These are phyloP conservation scores for Barnettozyma populi DNA, from an alignment of 805 yeast species.

Conservation along the genomic window DNA sequence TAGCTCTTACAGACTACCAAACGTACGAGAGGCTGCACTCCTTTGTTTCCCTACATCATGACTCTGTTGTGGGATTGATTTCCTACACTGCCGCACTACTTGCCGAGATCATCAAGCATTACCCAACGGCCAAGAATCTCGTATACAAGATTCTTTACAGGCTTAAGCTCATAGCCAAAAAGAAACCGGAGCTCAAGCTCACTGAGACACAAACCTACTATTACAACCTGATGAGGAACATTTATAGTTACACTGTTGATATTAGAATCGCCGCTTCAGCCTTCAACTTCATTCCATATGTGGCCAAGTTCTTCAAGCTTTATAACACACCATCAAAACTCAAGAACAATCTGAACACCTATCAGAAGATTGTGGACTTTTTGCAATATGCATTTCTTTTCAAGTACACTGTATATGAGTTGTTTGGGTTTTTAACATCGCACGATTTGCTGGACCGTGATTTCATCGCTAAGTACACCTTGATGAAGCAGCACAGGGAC, in stretches of 20 bases:
- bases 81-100: constrained; percentile 9
- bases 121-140: constrained; percentile 9
- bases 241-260: constrained; percentile 16
- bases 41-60: constrained; percentile 8
- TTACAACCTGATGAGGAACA: constrained; percentile 3
- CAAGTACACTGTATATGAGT: constrained; percentile 12
- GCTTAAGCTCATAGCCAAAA: constrained; percentile 2
- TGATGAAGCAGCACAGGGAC: constrained; percentile 8
- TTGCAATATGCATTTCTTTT: constrained; percentile 4
- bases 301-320: constrained; percentile 9
- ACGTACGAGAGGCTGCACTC: constrained; percentile 7
- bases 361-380: constrained; percentile 6
- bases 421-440: constrained; percentile 12
- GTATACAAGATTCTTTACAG: constrained; percentile 6
- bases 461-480: constrained; percentile 4
- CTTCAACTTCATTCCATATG: constrained; percentile 13
- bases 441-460: constrained; percentile 13
- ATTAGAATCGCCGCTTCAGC: constrained; percentile 13
- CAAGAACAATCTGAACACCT: constrained; percentile 1
- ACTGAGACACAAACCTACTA: constrained; percentile 5
- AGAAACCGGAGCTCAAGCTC: neutral
- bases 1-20: constrained; percentile 3
- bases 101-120: constrained; percentile 11
- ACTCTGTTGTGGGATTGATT: constrained; percentile 10
- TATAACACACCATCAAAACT: constrained; percentile 12